These are phyloP conservation scores for Suillus placidus DNA, from an alignment of 768 basidiomycete species.

Conservation along the genomic window DNA sequence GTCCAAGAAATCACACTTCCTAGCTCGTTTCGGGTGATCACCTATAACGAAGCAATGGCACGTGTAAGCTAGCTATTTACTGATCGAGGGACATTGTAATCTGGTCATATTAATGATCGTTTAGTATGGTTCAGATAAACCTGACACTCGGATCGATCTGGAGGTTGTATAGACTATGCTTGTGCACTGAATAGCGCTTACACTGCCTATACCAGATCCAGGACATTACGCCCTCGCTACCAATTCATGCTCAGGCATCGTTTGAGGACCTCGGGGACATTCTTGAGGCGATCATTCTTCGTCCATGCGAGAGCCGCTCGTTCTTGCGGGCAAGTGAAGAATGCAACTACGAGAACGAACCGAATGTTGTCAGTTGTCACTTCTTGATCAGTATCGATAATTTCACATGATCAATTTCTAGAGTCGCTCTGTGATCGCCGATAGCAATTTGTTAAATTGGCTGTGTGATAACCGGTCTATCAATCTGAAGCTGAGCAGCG, in stretches of 20 bases:
- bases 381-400: neutral
- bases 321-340: conserved; percentile 34
- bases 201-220: conserved; percentile 34
- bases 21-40: conserved; percentile 75
- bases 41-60: conserved; percentile 89
- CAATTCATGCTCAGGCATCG: conserved; percentile 26
- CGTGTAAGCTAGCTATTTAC: conserved; percentile 52
- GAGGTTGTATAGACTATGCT: conserved; percentile 57
- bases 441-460: conserved; percentile 50
- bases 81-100: conserved; percentile 17
- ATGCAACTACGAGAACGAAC: conserved; percentile 21
- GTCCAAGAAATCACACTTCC: conserved; percentile 66
- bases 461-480: conserved; percentile 39
- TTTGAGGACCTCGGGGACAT: conserved; percentile 29
- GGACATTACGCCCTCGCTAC: conserved; percentile 36
- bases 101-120: conserved; percentile 22
- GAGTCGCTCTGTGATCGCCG: conserved; percentile 55
- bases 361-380: conserved; percentile 27
- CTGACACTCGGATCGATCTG: conserved; percentile 85
- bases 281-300: conserved; percentile 38
- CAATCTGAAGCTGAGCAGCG: conserved; percentile 24
- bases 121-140: conserved; percentile 94
- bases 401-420: conserved; percentile 29
- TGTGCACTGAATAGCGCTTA: conserved; percentile 7
- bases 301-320: conserved; percentile 26